A percentile compares a stretch with the other conserved stretches of the same genome.
Evolutionary conservation across 768 basidiomycete species (phyloP).

Genomic region (Chalciporus piperatus): DNA sequence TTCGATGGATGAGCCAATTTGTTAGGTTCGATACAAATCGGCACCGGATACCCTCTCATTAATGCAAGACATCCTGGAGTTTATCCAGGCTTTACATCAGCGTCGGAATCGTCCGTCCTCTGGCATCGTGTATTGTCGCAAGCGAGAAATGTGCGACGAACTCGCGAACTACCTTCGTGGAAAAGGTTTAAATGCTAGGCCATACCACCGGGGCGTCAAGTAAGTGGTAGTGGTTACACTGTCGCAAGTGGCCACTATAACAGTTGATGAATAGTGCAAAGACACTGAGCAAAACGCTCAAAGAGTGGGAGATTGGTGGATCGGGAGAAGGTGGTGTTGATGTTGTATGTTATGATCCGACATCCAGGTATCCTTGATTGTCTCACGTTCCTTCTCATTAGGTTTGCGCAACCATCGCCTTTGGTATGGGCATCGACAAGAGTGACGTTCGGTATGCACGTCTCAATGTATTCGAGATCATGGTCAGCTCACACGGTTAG

Average conservation of each 20-base stretch:
- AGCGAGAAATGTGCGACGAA: conserved; percentile 61
- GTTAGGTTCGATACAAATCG: conserved; percentile 61
- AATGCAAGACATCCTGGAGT: conserved; percentile 65
- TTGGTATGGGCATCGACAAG: conserved; percentile 88
- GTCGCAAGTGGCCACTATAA: not conserved
- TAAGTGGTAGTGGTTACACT: conserved; percentile 24
- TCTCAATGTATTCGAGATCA: not conserved
- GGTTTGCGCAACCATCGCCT: conserved; percentile 81
- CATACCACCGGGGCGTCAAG: conserved; percentile 75
- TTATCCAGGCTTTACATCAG: conserved; percentile 60
- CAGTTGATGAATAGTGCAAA: conserved; percentile 33
- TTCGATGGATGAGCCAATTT: not conserved
- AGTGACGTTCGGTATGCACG: conserved; percentile 59
- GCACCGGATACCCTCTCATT: conserved; percentile 48
- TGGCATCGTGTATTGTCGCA: conserved; percentile 80
- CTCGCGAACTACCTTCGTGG: conserved; percentile 60
- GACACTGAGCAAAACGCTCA: conserved; percentile 50
- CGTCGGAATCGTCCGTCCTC: conserved; percentile 59
- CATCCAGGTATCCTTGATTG: not conserved
- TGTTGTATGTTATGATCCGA: conserved; percentile 43
- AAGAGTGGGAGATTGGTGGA: conserved; percentile 60
- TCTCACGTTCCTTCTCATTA: conserved; percentile 23
- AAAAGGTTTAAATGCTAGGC: conserved; percentile 63
- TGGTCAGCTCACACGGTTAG: conserved; percentile 29
- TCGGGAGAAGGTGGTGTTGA: conserved; percentile 54